phyloP scores from a whole-genome alignment of 257 asterid genomes.

The Solanum virginianum region DNA sequence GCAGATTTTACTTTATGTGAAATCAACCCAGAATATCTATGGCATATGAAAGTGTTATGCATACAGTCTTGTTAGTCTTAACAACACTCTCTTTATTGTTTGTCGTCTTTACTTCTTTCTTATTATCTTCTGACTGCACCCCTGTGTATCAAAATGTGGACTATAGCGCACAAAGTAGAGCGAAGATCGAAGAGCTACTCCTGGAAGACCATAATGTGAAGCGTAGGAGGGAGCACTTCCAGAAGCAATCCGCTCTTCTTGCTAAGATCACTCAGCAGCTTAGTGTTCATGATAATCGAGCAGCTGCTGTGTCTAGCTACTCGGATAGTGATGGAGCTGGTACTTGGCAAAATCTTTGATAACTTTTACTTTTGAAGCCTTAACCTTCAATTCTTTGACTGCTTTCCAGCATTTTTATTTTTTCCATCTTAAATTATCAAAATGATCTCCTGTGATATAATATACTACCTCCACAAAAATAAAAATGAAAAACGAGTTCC shows the following conservation, averaged over 20 bases:
- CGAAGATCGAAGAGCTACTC: slow-evolving; percentile 17
- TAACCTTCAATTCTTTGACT: background rate
- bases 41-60: background rate
- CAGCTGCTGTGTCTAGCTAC: slow-evolving; percentile 12
- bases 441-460: background rate
- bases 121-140: background rate
- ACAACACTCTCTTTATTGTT: background rate
- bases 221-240: slow-evolving; percentile 12
- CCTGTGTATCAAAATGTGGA: background rate
- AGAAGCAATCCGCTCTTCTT: slow-evolving; percentile 18
- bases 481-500: background rate
- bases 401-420: background rate
- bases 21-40: background rate
- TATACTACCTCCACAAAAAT: background rate
- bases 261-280: slow-evolving; percentile 16
- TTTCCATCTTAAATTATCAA: background rate
- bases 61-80: background rate
- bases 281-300: slow-evolving; percentile 12
- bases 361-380: background rate
- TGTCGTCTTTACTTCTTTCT: background rate
- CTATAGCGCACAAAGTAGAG: slow-evolving; percentile 13
- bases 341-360: background rate
- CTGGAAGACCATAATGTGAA: slow-evolving; percentile 22
- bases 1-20: background rate
- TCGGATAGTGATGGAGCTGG: slow-evolving; percentile 13